These are phyloP conservation scores for Colletotrichum navitas DNA, from an alignment of 2,329 filamentous ascomycete species.

Conservation along the genomic window DNA sequence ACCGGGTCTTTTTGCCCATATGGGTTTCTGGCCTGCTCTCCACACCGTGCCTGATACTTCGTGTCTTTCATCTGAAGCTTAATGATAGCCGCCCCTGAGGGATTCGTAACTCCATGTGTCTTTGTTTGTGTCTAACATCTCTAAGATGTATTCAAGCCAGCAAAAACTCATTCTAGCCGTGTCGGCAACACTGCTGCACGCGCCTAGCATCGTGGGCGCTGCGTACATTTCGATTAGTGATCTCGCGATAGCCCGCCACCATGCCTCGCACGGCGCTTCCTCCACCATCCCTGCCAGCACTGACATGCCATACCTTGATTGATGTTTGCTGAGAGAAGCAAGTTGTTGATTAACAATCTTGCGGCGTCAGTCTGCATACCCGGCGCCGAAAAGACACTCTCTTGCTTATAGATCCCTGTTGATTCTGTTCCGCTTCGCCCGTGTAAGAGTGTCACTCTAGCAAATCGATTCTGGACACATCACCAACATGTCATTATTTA, in stretches of 20 bases:
- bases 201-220: not conserved
- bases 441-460: not conserved
- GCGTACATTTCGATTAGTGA: not conserved
- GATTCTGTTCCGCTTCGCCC: not conserved
- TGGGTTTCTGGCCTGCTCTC: not conserved
- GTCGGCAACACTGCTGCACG: no score
- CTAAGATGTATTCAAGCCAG: not conserved
- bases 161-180: not conserved
- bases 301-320: not conserved
- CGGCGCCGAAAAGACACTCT: not conserved
- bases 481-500: not conserved
- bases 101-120: not conserved
- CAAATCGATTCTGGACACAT: fast-evolving
- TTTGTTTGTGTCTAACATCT: not conserved
- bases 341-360: not conserved
- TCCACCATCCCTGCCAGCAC: no score
- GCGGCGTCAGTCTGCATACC: not conserved
- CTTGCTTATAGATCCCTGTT: not conserved
- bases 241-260: not conserved
- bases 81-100: not conserved
- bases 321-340: not conserved
- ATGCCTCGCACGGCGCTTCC: not conserved
- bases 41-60: not conserved
- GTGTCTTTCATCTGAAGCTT: not conserved
- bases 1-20: not conserved